Evolutionary conservation across 2,329 filamentous ascomycete genomes (phyloP), one percentile per base, ranked within the genome.

Genomic region (Geosmithia flava): DNA sequence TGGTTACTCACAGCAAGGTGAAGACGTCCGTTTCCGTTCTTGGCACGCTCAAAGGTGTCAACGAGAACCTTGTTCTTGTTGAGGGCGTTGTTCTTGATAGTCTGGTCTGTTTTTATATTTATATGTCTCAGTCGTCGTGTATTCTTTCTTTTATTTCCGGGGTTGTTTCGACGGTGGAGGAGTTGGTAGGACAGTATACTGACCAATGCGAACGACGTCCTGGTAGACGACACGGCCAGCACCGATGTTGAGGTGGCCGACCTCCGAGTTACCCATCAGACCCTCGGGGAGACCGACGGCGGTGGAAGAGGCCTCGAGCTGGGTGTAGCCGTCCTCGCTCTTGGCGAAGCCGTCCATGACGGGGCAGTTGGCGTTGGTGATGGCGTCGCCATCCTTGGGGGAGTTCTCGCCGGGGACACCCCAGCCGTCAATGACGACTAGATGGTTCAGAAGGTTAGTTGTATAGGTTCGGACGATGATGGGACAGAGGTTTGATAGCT

Each of bases 351-450:
- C 81, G 68, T 96, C 91, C 93, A 98, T 98, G 65, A 85, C 80
- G 44, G 93, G 93, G 50, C 93, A 97, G 55, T 95, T 77, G 57
- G 91, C 93, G 54, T 87, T 87, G 58, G 90, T 83, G 66, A 98
- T 97, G 62, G 93, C 93, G 73, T 98, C 91, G 68, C 93, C 91
- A 68, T 95, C 68, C 61, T 87, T 85, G 59, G 85, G 86, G 49
- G 89, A 94, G 50, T 82, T 71, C 56, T 84, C 83, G 54, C 81
- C 81, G 59, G 90, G 80, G 60, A 97, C 80, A 63, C 93, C 93
- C 93, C 93, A 98, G 62, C 93, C 93, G 72, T 98, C 93, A 75
- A 98, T 98, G 70, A 97, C 93, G 78, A 98, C 85, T 89, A 8
- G 44, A n/a, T 30, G n/a, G 41, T 42, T n/a, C 23, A 27, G 23